These are phyloP conservation scores for Coemansia interrupta DNA, from an alignment of 192 early-diverging fungal genomes.

Conservation along the genomic window DNA sequence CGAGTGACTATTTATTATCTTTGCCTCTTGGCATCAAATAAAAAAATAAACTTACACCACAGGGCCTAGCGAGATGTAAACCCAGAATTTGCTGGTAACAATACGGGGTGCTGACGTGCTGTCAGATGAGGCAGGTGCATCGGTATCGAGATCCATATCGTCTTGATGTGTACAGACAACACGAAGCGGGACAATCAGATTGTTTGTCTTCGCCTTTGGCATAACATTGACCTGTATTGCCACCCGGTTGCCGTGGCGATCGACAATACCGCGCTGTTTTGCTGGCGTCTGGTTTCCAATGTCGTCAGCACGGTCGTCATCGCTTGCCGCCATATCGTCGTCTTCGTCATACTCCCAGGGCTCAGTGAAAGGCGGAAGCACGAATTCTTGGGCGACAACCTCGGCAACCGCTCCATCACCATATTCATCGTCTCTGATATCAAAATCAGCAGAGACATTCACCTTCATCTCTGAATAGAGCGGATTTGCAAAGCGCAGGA, in stretches of 20 bases:
- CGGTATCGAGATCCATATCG: conserved; percentile 23
- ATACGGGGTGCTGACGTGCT: conserved; percentile 9
- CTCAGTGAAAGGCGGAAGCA: conserved; percentile 70
- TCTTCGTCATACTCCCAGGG: conserved; percentile 78
- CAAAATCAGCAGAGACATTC: conserved; percentile 47
- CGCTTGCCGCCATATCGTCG: conserved; percentile 41
- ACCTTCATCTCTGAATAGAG: conserved; percentile 69
- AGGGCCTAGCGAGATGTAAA: conserved; percentile 36
- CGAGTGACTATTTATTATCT: not conserved
- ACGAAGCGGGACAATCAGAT: conserved; percentile 33
- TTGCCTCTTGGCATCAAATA: not conserved
- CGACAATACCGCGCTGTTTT: conserved; percentile 29
- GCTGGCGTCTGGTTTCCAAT: not conserved
- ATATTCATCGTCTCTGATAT: conserved; percentile 14
- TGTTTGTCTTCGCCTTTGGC: conserved; percentile 13
- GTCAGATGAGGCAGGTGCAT: not conserved
- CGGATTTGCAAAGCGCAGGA: conserved; percentile 78
- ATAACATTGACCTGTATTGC: conserved; percentile 40
- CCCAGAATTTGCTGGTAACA: conserved; percentile 44
- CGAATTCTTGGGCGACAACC: conserved; percentile 62
- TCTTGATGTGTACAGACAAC: conserved; percentile 45
- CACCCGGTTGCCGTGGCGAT: conserved; percentile 42
- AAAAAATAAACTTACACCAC: conserved; percentile 2
- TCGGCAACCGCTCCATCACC: conserved; percentile 34
- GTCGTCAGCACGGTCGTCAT: conserved; percentile 17